phyloP scores from a whole-genome alignment of 2,329 filamentous ascomycete genomes.

The Aspergillus sp. region DNA sequence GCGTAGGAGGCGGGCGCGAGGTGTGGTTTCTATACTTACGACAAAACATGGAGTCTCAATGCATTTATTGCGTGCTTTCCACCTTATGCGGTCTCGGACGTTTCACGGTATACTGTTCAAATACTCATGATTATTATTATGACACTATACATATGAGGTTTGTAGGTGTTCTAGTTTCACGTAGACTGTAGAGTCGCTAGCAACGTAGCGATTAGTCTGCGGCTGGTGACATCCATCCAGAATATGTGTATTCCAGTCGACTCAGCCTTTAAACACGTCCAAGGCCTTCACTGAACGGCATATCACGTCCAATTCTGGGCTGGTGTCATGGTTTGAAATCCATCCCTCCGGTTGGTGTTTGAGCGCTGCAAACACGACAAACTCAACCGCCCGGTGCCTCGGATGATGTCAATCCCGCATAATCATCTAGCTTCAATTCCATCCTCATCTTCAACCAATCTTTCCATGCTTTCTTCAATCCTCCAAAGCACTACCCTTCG shows the following conservation, averaged over 20 bases:
- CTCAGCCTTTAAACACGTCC: background rate
- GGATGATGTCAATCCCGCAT: slow-evolving; percentile 40
- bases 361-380: slow-evolving; percentile 36
- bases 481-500: background rate
- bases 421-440: slow-evolving; percentile 1
- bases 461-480: background rate
- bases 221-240: background rate
- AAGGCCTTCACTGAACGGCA: background rate
- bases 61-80: slow-evolving; percentile 18
- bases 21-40: slow-evolving; percentile 20
- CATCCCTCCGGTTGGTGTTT: slow-evolving; percentile 14
- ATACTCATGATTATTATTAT: slow-evolving; percentile 24
- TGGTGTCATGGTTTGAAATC: slow-evolving; percentile 14
- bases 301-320: background rate
- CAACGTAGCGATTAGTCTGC: background rate
- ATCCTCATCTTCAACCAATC: background rate
- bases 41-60: slow-evolving; percentile 23
- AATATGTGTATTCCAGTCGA: background rate
- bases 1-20: slow-evolving; percentile 10
- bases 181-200: background rate
- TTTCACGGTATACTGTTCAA: slow-evolving; percentile 22
- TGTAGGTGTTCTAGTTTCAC: background rate
- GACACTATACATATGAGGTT: slow-evolving; percentile 7
- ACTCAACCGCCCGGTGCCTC: slow-evolving; percentile 29
- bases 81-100: slow-evolving; percentile 19